Evolutionary conservation across 352 stramenopile species (phyloP).

Genomic region (Discostella stelligera): DNA sequence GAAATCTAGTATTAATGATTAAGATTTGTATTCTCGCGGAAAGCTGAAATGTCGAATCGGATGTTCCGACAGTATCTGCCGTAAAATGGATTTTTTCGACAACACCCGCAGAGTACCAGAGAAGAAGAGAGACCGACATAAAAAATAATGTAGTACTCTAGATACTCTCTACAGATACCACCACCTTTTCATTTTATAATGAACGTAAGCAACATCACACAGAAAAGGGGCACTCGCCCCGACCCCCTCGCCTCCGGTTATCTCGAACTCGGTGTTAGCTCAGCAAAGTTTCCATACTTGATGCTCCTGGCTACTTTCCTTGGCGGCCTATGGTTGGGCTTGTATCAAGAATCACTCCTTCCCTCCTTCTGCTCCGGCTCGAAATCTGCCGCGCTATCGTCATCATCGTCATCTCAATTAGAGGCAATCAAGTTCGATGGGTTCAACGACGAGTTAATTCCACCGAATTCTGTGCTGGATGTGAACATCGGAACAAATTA

Average conservation of each 20-base stretch:
- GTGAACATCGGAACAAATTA: constrained; percentile 13
- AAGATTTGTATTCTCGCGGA: too few relatives aligned
- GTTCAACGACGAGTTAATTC: constrained; percentile 5
- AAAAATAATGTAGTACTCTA: too few relatives aligned
- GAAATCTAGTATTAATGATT: too few relatives aligned
- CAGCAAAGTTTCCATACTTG: background rate
- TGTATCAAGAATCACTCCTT: background rate
- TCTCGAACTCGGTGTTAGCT: background rate
- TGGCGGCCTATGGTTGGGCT: background rate
- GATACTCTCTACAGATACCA: too few relatives aligned
- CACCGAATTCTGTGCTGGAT: background rate
- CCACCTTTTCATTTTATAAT: background rate
- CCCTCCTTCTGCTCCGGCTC: background rate
- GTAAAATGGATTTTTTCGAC: too few relatives aligned
- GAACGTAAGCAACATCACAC: background rate
- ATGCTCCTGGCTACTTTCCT: background rate
- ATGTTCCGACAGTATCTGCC: too few relatives aligned
- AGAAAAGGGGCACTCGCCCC: background rate
- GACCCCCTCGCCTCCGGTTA: background rate
- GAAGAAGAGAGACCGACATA: background rate
- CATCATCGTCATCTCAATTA: background rate
- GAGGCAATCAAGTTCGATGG: background rate
- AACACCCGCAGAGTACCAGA: background rate
- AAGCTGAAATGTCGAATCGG: too few relatives aligned
- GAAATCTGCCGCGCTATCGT: background rate